Base-by-base conservation (phyloP, 2,329 filamentous ascomycete genomes). In the Ascochyta rabiei region DNA sequence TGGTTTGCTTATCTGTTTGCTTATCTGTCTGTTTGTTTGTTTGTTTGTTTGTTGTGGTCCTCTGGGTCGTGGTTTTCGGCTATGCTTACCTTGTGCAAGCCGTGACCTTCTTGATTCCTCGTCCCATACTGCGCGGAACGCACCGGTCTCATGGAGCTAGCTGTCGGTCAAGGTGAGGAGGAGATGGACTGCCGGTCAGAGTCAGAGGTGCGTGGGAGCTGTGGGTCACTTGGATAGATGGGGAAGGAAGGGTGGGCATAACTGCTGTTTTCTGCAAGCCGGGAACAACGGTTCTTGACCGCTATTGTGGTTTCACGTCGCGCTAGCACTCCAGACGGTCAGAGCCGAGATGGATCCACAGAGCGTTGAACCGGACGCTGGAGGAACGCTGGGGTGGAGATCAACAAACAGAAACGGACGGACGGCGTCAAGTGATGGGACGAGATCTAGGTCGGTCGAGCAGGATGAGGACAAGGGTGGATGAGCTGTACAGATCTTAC, bases 261-360 rank as follows among this genome's bases (percentile, higher is more conserved):
- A 42, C 43, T 26, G 23, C 44, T 33, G 45, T 48, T 28, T 48
- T 44, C 21, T 48, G 16, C 45, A 39, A 26, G 31, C 24, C 31
- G 37, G 30, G 23, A 4, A 30, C 21, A 15, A 38, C 5, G 21
- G n/a, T 40, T 23, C 23, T 39, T 49, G 45, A 54, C 51, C 51
- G 51, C 51, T 30, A 26, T 55, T 55, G 41, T 55, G 19, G 19
- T 31, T n/a, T n/a, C 18, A 16, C 28, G 37, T 15, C 19, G 9
- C 46, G 41, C 52, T 55, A 50, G 37, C 15, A 23, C 35, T 45
- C 51, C 23, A 26, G 28, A 34, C 40, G 45, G 40, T 34, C 38
- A 16, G 21, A 45, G 45, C 40, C 45, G 52, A 35, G 35, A 30
- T 15, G 41, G 34, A 47, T 18, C 42, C 37, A 42, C 52, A 26